Evolutionary conservation across 2,329 filamentous ascomycete species (phyloP), one percentile per base, ranked within the genome.

Genomic region (Diplocarpon rosae): DNA sequence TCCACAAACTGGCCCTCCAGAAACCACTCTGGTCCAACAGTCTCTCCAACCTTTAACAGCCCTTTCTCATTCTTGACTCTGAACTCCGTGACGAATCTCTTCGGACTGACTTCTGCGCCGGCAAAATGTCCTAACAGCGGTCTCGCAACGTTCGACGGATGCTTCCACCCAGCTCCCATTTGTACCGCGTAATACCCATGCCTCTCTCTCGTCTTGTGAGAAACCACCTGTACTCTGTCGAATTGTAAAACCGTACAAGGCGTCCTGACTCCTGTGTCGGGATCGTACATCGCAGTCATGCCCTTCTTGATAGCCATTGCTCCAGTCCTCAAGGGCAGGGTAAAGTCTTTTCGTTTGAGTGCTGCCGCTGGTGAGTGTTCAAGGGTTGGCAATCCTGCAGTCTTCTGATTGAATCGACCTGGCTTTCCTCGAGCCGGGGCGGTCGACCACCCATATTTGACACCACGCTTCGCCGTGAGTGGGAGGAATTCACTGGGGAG

Each of bases 161-260:
- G 76, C 62, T 82, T 83, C 62, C 76, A 75, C 3, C 92, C 92
- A 38, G 76, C 70, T 15, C 92, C 92, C 36, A 98, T 69, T 67
- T 95, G 89, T 12, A 96, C 88, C 13, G 90, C 92, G 72, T 78
- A 95, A 69, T 98, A 98, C 15, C 92, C 92, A 64, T 96, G 80
- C 60, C 73, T 70, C 51, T 80, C 70, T 29, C 79, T 70, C 51
- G 86, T 92, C 73, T 95, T 95, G 67, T 85, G 82, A 47, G 83
- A 80, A 32, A 95, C 71, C 8, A 95, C 88, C 67, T 96, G 84
- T 49, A 93, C 88, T 57, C 86, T 75, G 65, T 98, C 92, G 57
- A 98, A 73, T 69, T 96, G 89, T 46, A 98, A 75, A 42, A 98
- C 83, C 12, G 92, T 98, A 70, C 88, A 95, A 15, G 89, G 75